Base-by-base conservation (phyloP, 2,329 filamentous ascomycete genomes). In the Sclerotinia trifoliorum region DNA sequence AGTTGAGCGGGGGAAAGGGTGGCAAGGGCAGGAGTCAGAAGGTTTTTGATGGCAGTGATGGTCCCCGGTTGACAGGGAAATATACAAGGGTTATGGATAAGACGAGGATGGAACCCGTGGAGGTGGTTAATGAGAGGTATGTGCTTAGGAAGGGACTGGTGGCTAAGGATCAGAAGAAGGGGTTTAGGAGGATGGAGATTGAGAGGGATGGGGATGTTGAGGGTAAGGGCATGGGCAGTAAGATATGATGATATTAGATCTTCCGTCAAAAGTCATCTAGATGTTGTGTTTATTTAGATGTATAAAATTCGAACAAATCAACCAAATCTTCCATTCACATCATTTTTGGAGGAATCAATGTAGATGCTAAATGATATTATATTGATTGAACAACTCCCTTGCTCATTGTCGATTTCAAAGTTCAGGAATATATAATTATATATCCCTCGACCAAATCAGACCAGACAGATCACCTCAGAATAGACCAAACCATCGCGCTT, bases 81-180 rank as follows among this genome's bases (percentile, higher is more conserved):
- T 90, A 89, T 71, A 78, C 83, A 48, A 83, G 84, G 0, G 77
- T 90, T 39, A 79, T 87, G 77, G 79, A 84, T 73, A 85, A 83
- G 77, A 78, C 78, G 68, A 75, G 80, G 70, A 77, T 85, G 69
- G 80, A 83, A 65, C 78, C 81, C 57, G 82, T 85, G 11, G 81
- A 84, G 71, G 84, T 86, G 76, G 80, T 84, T 65, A 88, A 89
- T 72, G 84, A 89, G 71, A 81, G 80, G 73, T 90, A 86, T 77
- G 87, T 88, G n/a, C 80, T 83, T 74, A 82, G 82, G 68, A 87
- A 85, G 76, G 88, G 88, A 0, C 88, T 85, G 56, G 56, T 67
- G 26, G 35, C 35, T 48, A 54, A 62, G 56, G 49, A 67, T 46
- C 65, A 67, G 39, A 67, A 63, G 15, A 67, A 52, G 35, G 65